Conservation (phyloP, 306 rosid genomes). For the Rosa lucieae region DNA sequence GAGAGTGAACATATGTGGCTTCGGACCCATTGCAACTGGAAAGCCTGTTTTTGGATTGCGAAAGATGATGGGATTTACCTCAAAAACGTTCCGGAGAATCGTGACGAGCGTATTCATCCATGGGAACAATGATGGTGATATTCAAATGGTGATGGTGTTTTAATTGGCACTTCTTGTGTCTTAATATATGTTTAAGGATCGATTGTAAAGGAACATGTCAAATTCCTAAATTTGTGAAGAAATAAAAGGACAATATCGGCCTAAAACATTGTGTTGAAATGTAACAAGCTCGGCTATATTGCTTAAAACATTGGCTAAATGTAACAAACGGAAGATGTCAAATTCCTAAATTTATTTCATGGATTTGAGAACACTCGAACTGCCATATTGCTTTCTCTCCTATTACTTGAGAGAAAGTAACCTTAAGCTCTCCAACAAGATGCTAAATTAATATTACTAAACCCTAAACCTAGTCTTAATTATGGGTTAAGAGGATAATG, state of each 20-base stretch:
- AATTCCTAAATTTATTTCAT: background rate
- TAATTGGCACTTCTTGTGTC: no score
- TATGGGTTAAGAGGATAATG: no score
- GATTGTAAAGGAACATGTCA: background rate
- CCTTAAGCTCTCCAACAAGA: background rate
- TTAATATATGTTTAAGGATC: no score
- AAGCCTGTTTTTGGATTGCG: slow-evolving; percentile 17
- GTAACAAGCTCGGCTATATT: background rate
- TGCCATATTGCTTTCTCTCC: no score
- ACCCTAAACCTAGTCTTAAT: no score
- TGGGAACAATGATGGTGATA: background rate
- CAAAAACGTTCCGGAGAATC: background rate
- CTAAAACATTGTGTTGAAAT: background rate
- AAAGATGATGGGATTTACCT: slow-evolving; percentile 29
- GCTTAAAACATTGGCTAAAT: no score
- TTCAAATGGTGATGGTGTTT: background rate
- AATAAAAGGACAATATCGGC: background rate
- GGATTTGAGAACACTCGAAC: background rate
- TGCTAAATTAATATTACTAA: no score
- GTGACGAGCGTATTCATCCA: background rate
- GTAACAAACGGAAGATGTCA: no score
- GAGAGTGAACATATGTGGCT: slow-evolving; percentile 11
- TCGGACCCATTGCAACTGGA: background rate
- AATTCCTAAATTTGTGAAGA: no score
- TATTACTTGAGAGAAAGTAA: background rate